phyloP scores from a whole-genome alignment of 495 filamentous ascomycete species.

The Glonium stellatum region DNA sequence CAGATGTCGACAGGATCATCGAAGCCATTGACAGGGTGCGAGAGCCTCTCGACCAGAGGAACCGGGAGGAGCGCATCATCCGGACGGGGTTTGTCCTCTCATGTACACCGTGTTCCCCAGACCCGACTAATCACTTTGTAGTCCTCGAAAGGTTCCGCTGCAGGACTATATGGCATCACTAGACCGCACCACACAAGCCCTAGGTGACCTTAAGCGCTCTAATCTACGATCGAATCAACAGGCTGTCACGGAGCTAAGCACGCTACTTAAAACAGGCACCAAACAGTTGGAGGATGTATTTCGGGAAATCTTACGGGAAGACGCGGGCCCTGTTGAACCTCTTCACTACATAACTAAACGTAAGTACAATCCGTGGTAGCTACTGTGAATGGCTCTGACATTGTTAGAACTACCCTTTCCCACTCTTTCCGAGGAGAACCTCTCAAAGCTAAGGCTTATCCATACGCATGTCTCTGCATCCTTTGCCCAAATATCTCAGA shows the following conservation, averaged over 20 bases:
- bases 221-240: conserved; percentile 89
- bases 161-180: conserved; percentile 82
- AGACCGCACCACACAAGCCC: conserved; percentile 75
- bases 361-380: conserved; percentile 41
- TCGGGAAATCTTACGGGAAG: conserved; percentile 64
- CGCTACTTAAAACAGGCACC: conserved; percentile 68
- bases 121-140: conserved; percentile 30
- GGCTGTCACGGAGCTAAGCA: conserved; percentile 71
- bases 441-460: conserved; percentile 52
- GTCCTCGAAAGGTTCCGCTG: conserved; percentile 71
- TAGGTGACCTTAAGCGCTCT: conserved; percentile 71
- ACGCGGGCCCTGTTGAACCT: conserved; percentile 72
- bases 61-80: conserved; percentile 84
- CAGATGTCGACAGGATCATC: conserved; percentile 79
- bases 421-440: conserved; percentile 49
- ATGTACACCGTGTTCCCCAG: not conserved
- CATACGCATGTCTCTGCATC: conserved; percentile 52
- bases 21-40: conserved; percentile 80
- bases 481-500: conserved; percentile 43
- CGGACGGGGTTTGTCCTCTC: conserved; percentile 58
- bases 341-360: conserved; percentile 90
- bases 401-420: conserved; percentile 60
- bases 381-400: conserved; percentile 35
- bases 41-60: conserved; percentile 80
- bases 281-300: conserved; percentile 76